These are phyloP conservation scores for Umbelopsis isabellina DNA, from an alignment of 192 early-diverging fungal genomes.

Conservation along the genomic window DNA sequence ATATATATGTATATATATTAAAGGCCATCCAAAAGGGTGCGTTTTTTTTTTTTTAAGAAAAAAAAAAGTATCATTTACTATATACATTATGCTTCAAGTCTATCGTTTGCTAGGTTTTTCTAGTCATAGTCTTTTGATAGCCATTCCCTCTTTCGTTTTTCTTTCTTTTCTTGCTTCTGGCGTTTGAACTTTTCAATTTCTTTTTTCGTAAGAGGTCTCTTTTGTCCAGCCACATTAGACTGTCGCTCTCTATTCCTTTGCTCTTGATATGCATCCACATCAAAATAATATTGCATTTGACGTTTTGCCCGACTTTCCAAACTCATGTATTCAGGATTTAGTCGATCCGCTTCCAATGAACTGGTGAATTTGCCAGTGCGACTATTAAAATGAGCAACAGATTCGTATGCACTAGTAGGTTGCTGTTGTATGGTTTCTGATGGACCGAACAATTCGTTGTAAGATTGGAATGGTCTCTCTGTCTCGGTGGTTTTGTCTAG, in stretches of 20 bases:
- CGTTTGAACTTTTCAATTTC: slow-evolving; percentile 41
- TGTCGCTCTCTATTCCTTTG: slow-evolving; percentile 25
- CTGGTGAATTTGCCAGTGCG: slow-evolving; percentile 42
- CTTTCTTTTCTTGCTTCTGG: slow-evolving; percentile 45
- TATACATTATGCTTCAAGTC: slow-evolving; percentile 3
- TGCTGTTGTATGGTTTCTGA: not conserved
- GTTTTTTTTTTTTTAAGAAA: too few species aligned
- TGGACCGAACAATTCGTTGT: slow-evolving; percentile 13
- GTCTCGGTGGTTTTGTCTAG: slow-evolving; percentile 27
- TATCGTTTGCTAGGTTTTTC: not conserved
- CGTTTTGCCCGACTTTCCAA: slow-evolving; percentile 37
- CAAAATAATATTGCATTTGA: slow-evolving; percentile 48
- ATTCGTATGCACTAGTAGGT: slow-evolving; percentile 25
- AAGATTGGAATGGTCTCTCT: not conserved
- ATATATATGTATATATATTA: not conserved
- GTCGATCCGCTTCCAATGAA: slow-evolving; percentile 25
- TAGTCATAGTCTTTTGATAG: slow-evolving; percentile 23
- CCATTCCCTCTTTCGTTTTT: slow-evolving; percentile 42
- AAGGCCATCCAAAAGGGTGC: too few species aligned
- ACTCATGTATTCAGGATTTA: slow-evolving; percentile 41
- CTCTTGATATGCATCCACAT: slow-evolving; percentile 44
- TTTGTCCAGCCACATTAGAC: slow-evolving; percentile 5
- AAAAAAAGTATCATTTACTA: not conserved
- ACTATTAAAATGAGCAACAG: slow-evolving; percentile 43
- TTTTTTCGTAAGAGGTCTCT: slow-evolving; percentile 32